Evolutionary conservation across 1,284 basidiomycete genomes (phyloP), one percentile per base, ranked within the genome.

Genomic region (Rhodotorula sp.): DNA sequence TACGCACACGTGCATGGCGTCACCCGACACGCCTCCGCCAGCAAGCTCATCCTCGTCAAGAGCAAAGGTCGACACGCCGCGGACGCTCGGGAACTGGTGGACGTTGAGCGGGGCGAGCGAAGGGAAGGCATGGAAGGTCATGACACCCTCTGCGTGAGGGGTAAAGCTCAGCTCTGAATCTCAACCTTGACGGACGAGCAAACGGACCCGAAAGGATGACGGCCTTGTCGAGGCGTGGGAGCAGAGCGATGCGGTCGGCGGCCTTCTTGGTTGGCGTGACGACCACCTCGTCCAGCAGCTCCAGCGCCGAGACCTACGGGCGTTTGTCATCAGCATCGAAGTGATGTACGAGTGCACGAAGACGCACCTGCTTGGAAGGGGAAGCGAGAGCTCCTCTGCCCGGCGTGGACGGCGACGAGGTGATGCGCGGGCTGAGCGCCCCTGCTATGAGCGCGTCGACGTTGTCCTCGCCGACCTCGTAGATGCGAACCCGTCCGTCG

Each of bases 51-150:
- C 81, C 59, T 94, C 88, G 79, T 97, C 92, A 1, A 94, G 87
- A 0, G 91, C 88, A 71, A 95, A 88, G 0, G 88, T 85, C 27
- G 90, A 83, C 8, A 92, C 90, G 67, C 92, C 89, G 54, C 92
- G 86, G 39, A 96, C 85, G 1, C 91, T 89, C 70, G 89, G 89
- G 74, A 91, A 88, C 19, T 82, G 79, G 19, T 81, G 82, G 0
- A 82, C 82, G 17, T 88, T 85, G 0, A 92, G 84, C 0, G 87
- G 86, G 72, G 94, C 90, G 36, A 96, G 85, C 6, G 88, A 86
- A 0, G 93, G 93, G 1, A 94, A 83, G 0, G 87, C 86, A 77
- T 92, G 91, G 77, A 94, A 89, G 78, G 91, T 87, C 5, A 96
- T 82, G 71, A 91, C 89, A 66, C 86, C 88, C 76, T 93, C 94